Conservation (phyloP, 148 eudicot species). For the Tetragonia tetragonoides region DNA sequence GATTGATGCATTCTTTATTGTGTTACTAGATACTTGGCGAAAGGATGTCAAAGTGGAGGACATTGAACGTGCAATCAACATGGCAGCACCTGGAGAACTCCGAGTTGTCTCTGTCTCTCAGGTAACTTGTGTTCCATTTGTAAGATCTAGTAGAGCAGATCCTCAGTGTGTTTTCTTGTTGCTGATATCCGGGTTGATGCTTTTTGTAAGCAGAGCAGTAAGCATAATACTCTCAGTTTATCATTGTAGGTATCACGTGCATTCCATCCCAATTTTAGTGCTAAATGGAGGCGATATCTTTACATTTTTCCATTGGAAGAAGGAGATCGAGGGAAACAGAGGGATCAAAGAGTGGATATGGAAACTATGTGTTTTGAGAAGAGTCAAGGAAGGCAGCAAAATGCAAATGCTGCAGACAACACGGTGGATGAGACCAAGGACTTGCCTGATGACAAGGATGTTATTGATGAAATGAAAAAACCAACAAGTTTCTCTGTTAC, state of each 20-base stretch:
- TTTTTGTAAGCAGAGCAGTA: background rate
- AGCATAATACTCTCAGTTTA: slow-evolving; percentile 15
- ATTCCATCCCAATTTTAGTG: slow-evolving; percentile 95
- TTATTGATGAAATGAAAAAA: slow-evolving; percentile 40
- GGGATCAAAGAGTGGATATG: slow-evolving; percentile 23
- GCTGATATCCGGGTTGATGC: slow-evolving; percentile 3
- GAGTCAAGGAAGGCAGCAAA: slow-evolving; percentile 16
- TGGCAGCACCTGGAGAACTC: slow-evolving; percentile 68
- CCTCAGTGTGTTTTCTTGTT: background rate
- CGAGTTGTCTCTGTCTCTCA: slow-evolving; percentile 58
- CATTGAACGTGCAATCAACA: slow-evolving; percentile 54
- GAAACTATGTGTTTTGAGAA: slow-evolving; percentile 19
- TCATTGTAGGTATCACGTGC: slow-evolving; percentile 70
- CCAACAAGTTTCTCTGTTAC: slow-evolving; percentile 50
- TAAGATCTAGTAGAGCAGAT: background rate
- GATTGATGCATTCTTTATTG: slow-evolving; percentile 8
- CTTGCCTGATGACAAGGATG: slow-evolving; percentile 23
- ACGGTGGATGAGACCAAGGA: slow-evolving; percentile 23
- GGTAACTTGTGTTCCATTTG: slow-evolving; percentile 33
- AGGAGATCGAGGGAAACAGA: slow-evolving; percentile 34
- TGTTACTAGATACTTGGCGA: slow-evolving; percentile 80
- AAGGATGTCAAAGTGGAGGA: slow-evolving; percentile 67
- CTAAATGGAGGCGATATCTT: slow-evolving; percentile 93
- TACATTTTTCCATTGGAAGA: slow-evolving; percentile 75
- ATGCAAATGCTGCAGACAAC: slow-evolving; percentile 23